These are phyloP conservation scores for Saccharomyces hybrid DNA, from an alignment of 1,139 yeast species.

Conservation along the genomic window DNA sequence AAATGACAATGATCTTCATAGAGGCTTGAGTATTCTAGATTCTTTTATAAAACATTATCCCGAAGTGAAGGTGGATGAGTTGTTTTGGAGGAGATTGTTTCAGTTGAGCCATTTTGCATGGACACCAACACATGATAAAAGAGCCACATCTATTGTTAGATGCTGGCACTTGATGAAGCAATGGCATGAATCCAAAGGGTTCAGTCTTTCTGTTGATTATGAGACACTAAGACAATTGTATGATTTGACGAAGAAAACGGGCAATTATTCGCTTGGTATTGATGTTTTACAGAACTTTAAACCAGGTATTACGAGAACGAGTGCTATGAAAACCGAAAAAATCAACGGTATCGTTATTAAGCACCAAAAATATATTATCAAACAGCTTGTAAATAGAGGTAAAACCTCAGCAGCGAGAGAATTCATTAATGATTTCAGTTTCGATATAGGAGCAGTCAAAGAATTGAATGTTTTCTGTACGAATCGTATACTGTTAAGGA, in stretches of 20 bases:
- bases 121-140: conserved; percentile 12
- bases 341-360: neutral
- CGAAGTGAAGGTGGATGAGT: conserved; percentile 12
- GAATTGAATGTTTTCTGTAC: neutral
- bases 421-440: neutral
- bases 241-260: conserved; percentile 6
- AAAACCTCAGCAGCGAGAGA: neutral
- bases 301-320: conserved; percentile 4
- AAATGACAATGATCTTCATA: conserved; percentile 12
- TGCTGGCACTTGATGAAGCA: conserved; percentile 20
- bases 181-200: conserved; percentile 14
- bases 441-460: neutral
- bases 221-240: conserved; percentile 11
- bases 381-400: neutral
- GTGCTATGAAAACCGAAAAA: neutral
- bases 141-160: conserved; percentile 9
- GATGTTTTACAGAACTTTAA: conserved; percentile 13
- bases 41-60: conserved; percentile 18
- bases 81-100: conserved; percentile 25
- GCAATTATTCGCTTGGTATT: conserved; percentile 17
- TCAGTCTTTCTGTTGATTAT: conserved; percentile 14
- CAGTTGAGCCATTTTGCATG: conserved; percentile 15
- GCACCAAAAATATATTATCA: neutral
- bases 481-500: neutral
- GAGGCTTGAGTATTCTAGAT: conserved; percentile 17